Conservation (phyloP, 1,139 yeast genomes). For the Debaryomyces fabryi region DNA sequence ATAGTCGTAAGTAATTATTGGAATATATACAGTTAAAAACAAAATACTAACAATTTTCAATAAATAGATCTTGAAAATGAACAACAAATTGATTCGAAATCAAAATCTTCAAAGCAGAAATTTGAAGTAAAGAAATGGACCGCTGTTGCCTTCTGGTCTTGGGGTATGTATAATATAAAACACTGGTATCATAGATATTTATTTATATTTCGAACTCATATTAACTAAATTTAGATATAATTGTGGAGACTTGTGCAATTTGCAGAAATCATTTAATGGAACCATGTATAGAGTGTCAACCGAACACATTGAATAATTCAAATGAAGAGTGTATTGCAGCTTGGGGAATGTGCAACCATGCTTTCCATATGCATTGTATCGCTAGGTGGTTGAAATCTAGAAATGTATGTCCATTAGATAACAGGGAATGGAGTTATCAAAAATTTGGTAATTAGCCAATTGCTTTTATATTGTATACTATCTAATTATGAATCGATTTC, state of each 20-base stretch:
- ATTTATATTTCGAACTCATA: conserved; percentile 11
- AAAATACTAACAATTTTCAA: conserved; percentile 12
- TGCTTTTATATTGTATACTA: conserved; percentile 5
- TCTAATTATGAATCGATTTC: conserved; percentile 1
- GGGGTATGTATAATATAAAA: conserved; percentile 60
- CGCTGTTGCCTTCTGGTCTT: conserved; percentile 99
- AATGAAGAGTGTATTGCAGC: conserved; percentile 90
- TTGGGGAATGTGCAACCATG: conserved; percentile 96
- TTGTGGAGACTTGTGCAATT: conserved; percentile 95
- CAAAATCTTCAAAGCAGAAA: conserved; percentile 31
- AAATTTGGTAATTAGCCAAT: conserved; percentile 60
- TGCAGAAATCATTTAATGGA: conserved; percentile 99
- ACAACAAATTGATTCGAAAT: conserved; percentile 9
- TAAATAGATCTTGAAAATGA: conserved; percentile 11
- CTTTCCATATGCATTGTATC: conserved; percentile 94
- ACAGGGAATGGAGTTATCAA: conserved; percentile 89
- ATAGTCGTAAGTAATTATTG: conserved; percentile 29
- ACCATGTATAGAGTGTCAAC: conserved; percentile 96
- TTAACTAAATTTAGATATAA: conserved; percentile 56
- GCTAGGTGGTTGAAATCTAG: conserved; percentile 96
- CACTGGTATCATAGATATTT: background rate
- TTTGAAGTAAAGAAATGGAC: conserved; percentile 77
- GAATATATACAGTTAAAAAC: background rate
- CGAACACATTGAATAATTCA: conserved; percentile 69
- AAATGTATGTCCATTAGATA: conserved; percentile 96